Percentiles rank a stretch among this genome's conserved stretches.
Evolutionary conservation across 768 basidiomycete genomes (phyloP).

Genomic region (Boletellus ananiceps): DNA sequence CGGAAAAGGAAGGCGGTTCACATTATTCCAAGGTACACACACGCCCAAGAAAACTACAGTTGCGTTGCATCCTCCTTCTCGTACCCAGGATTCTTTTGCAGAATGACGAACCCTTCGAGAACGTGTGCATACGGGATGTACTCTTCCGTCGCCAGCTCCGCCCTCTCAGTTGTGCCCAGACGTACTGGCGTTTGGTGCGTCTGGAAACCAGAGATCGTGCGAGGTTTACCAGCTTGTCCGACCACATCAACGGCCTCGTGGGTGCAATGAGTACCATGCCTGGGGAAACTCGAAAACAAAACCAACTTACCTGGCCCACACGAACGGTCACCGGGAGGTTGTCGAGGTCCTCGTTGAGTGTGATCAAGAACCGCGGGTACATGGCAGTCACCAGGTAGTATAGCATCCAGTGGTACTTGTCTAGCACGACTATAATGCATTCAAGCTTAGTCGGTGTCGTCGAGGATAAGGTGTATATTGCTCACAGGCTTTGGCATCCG

Average conservation of each 20-base stretch:
- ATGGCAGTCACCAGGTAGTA: slow-evolving; percentile 94
- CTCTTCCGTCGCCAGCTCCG: slow-evolving; percentile 96
- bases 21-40: slow-evolving; percentile 5
- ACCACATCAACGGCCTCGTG: slow-evolving; percentile 90
- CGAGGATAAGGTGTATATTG: slow-evolving; percentile 15
- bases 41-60: slow-evolving; percentile 36
- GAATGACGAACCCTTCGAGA: slow-evolving; percentile 87
- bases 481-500: slow-evolving; percentile 90
- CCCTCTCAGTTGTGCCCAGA: slow-evolving; percentile 88
- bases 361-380: slow-evolving; percentile 98
- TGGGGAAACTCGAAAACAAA: neutral
- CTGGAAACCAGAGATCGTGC: slow-evolving; percentile 97
- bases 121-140: slow-evolving; percentile 87
- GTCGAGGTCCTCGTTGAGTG: slow-evolving; percentile 88
- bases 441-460: neutral
- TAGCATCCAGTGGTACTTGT: slow-evolving; percentile 98
- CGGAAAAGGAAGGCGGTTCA: slow-evolving; percentile 4
- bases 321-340: slow-evolving; percentile 86
- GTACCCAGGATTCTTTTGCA: slow-evolving; percentile 90
- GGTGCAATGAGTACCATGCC: slow-evolving; percentile 1
- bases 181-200: slow-evolving; percentile 97
- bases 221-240: slow-evolving; percentile 95
- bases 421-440: slow-evolving; percentile 69
- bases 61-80: slow-evolving; percentile 87
- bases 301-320: slow-evolving; percentile 73